Evolutionary conservation across 495 filamentous ascomycete genomes (phyloP).

Genomic region (Pseudomonodictys pantanalensis): DNA sequence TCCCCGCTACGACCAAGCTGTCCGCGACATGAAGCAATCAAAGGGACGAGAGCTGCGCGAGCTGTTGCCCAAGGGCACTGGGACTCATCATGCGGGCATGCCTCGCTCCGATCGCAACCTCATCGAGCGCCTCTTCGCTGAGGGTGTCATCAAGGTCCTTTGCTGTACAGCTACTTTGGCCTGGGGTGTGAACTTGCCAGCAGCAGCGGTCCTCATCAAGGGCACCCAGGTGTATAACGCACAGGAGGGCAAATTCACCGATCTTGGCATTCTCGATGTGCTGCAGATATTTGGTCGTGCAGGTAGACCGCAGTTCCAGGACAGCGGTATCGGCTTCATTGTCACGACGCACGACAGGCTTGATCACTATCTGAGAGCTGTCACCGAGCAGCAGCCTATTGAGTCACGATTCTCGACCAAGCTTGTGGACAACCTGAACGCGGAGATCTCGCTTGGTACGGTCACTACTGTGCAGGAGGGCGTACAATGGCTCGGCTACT

Average conservation of each 20-base stretch:
- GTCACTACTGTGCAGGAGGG: slow-evolving; percentile 93
- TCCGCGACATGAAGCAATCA: slow-evolving; percentile 77
- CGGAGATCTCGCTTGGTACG: slow-evolving; percentile 89
- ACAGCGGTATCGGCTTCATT: slow-evolving; percentile 94
- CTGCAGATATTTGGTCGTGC: slow-evolving; percentile 98
- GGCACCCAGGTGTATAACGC: slow-evolving; percentile 96
- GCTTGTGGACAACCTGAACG: slow-evolving; percentile 94
- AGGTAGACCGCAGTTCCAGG: slow-evolving; percentile 94
- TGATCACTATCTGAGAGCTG: slow-evolving; percentile 85
- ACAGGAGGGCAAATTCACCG: slow-evolving; percentile 92
- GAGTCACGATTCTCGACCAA: slow-evolving; percentile 89
- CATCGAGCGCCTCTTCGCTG: slow-evolving; percentile 83
- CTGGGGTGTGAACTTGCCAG: slow-evolving; percentile 98
- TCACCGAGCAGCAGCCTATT: slow-evolving; percentile 94
- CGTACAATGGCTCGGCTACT: slow-evolving; percentile 96
- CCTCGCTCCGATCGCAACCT: slow-evolving; percentile 87
- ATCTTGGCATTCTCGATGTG: slow-evolving; percentile 94
- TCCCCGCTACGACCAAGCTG: slow-evolving; percentile 66
- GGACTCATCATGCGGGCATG: slow-evolving; percentile 96
- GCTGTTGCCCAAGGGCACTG: slow-evolving; percentile 82
- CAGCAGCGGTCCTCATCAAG: slow-evolving; percentile 96
- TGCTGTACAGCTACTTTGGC: slow-evolving; percentile 98
- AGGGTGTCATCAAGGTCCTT: slow-evolving; percentile 88
- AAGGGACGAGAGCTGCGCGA: slow-evolving; percentile 84
- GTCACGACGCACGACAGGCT: slow-evolving; percentile 91